Percentiles rank a stretch among this genome's conserved stretches.
These are phyloP conservation scores for Ensete ventricosum DNA, from an alignment of 176 grass and related monocot genomes.

Conservation along the genomic window DNA sequence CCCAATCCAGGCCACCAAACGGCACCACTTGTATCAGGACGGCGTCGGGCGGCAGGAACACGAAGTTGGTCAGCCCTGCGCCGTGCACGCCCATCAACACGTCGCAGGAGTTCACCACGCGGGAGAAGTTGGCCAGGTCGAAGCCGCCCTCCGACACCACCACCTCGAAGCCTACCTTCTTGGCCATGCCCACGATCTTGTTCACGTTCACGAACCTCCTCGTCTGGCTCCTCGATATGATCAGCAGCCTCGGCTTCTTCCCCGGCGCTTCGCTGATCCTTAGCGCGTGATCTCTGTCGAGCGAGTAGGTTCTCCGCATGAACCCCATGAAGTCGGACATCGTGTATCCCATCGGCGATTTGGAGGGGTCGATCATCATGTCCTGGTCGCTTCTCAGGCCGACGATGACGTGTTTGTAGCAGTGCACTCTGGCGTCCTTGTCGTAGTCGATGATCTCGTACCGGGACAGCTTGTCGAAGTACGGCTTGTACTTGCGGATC, in stretches of 20 bases:
- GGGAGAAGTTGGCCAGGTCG: constrained; percentile 3
- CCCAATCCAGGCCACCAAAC: constrained; percentile 62
- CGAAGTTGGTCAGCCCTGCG: constrained; percentile 73
- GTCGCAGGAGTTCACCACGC: constrained; percentile 10
- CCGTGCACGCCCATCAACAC: constrained; percentile 32
- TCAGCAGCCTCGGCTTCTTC: constrained; percentile 49
- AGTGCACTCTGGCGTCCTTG: constrained; percentile 58
- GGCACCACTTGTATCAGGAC: constrained; percentile 81
- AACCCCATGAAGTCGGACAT: constrained; percentile 78
- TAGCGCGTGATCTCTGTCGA: constrained; percentile 38
- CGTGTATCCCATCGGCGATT: constrained; percentile 59
- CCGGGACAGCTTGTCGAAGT: constrained; percentile 57
- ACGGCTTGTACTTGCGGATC: constrained; percentile 57
- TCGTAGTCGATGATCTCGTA: constrained; percentile 68
- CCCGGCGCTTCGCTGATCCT: constrained; percentile 38
- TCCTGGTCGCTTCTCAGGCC: constrained; percentile 82
- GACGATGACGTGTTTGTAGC: constrained; percentile 61
- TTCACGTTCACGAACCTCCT: constrained; percentile 1
- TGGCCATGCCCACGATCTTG: neutral
- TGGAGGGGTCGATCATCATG: constrained; percentile 68
- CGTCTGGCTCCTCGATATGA: neutral
- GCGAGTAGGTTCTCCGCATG: constrained; percentile 59
- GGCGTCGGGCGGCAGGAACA: constrained; percentile 62
- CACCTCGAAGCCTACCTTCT: constrained; percentile 8
- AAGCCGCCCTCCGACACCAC: neutral